phyloP scores from a whole-genome alignment of 2,329 filamentous ascomycete species.

The Nectriaceae sp. region DNA sequence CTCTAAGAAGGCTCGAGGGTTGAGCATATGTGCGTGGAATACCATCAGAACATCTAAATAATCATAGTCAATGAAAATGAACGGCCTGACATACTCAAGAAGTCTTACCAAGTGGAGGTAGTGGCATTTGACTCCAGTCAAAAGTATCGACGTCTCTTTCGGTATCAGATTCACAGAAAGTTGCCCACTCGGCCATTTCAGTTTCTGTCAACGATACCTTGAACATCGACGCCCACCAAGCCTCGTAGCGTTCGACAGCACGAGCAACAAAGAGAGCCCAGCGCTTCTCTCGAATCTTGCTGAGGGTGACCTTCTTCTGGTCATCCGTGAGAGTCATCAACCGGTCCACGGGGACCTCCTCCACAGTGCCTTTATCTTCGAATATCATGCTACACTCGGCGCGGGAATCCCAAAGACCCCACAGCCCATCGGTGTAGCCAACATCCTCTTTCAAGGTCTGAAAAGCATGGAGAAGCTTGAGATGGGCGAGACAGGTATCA shows the following conservation, averaged over 20 bases:
- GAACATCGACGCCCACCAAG: slow-evolving; percentile 52
- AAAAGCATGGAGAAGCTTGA: slow-evolving; percentile 67
- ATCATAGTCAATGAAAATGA: neutral
- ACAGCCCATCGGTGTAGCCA: slow-evolving; percentile 61
- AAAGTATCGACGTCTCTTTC: too few species aligned
- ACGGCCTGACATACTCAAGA: neutral
- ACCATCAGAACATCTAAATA: slow-evolving; percentile 67
- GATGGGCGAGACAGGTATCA: slow-evolving; percentile 44
- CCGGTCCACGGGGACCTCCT: slow-evolving; percentile 1
- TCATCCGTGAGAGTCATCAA: slow-evolving; percentile 26
- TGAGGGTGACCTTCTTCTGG: slow-evolving; percentile 33
- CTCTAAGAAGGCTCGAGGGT: slow-evolving; percentile 54
- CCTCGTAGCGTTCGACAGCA: slow-evolving; percentile 63
- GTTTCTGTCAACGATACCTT: slow-evolving; percentile 12
- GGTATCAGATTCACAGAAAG: slow-evolving; percentile 7
- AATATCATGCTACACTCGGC: slow-evolving; percentile 23
- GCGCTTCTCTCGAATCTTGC: slow-evolving; percentile 62
- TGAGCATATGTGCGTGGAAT: slow-evolving; percentile 72
- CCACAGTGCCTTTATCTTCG: slow-evolving; percentile 13
- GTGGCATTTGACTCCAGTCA: slow-evolving; percentile 18
- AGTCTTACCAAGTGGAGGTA: slow-evolving; percentile 27
- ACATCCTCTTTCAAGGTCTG: slow-evolving; percentile 62
- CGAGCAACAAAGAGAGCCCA: slow-evolving; percentile 67
- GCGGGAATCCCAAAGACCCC: slow-evolving; percentile 53
- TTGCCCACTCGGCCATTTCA: too few species aligned